Evolutionary conservation across 352 stramenopile species (phyloP).

Genomic region (Elongisporangium senticosum): DNA sequence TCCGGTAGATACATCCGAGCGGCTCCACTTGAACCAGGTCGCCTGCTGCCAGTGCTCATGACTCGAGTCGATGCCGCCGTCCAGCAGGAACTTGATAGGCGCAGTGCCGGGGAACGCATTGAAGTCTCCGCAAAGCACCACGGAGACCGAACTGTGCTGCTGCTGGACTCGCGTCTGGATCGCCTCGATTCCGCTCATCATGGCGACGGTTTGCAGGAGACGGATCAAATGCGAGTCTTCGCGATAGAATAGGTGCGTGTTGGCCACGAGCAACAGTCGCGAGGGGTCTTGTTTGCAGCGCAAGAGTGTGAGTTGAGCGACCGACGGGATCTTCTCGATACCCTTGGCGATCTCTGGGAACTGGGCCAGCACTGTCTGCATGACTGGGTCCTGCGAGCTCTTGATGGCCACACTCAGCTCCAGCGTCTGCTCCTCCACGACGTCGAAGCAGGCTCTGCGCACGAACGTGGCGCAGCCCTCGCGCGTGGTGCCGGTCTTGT

Average conservation of each 20-base stretch:
- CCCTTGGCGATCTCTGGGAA: slow-evolving; percentile 54
- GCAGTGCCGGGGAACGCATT: slow-evolving; percentile 51
- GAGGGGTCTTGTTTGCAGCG: slow-evolving; percentile 16
- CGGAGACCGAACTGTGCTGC: slow-evolving; percentile 6
- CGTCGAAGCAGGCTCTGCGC: slow-evolving; percentile 29
- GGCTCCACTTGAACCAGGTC: slow-evolving; percentile 38
- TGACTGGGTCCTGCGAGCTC: slow-evolving; percentile 20
- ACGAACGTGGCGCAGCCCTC: slow-evolving; percentile 68
- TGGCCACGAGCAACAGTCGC: slow-evolving; percentile 40
- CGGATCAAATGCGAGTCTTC: slow-evolving; percentile 66
- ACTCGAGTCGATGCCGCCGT: slow-evolving; percentile 34
- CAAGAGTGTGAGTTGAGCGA: slow-evolving; percentile 56
- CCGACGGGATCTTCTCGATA: slow-evolving; percentile 47
- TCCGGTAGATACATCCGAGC: not conserved
- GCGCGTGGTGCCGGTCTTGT: slow-evolving; percentile 59
- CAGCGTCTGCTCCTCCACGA: slow-evolving; percentile 40
- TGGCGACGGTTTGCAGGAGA: slow-evolving; percentile 42
- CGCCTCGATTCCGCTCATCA: slow-evolving; percentile 27
- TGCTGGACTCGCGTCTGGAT: not conserved
- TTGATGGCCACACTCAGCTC: slow-evolving; percentile 32
- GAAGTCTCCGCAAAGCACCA: slow-evolving; percentile 66
- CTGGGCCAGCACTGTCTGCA: slow-evolving; percentile 32
- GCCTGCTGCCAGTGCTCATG: slow-evolving; percentile 53
- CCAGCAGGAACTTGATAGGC: slow-evolving; percentile 41
- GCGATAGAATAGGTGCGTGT: slow-evolving; percentile 75